These are phyloP conservation scores for Phoma sp. DNA, from an alignment of 2,329 filamentous ascomycete species.

Conservation along the genomic window DNA sequence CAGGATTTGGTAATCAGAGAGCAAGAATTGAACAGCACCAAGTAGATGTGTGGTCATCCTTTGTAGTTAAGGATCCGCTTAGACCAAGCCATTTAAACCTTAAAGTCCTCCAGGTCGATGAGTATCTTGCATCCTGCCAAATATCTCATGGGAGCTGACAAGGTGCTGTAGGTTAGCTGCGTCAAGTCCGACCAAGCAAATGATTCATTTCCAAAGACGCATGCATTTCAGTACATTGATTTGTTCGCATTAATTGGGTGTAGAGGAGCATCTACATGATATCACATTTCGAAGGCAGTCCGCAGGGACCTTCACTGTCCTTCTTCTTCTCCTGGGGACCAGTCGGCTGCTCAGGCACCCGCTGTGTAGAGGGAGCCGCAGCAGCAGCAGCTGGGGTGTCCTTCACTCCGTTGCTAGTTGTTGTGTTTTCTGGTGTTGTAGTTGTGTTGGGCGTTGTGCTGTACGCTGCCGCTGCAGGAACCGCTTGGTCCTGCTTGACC, in stretches of 20 bases:
- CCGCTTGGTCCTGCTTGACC: not conserved
- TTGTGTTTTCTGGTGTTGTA: slow-evolving; percentile 13
- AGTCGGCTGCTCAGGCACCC: slow-evolving; percentile 20
- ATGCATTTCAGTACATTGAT: not conserved
- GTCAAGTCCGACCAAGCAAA: too few species aligned
- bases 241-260: not conserved
- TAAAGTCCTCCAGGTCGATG: too few species aligned
- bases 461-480: not conserved
- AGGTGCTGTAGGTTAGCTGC: too few species aligned
- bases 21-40: too few species aligned
- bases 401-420: slow-evolving; percentile 14
- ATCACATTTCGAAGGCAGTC: slow-evolving; percentile 75
- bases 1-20: too few species aligned
- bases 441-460: not conserved
- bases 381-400: slow-evolving; percentile 17
- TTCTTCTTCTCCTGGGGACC: slow-evolving; percentile 43
- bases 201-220: too few species aligned
- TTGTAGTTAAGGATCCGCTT: too few species aligned
- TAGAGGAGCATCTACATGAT: slow-evolving; percentile 58
- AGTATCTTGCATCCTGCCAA: too few species aligned
- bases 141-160: too few species aligned
- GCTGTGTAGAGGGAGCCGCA: slow-evolving; percentile 20
- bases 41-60: too few species aligned
- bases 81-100: too few species aligned
- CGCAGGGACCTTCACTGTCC: slow-evolving; percentile 73